Evolutionary conservation across 495 filamentous ascomycete species (phyloP).

Genomic region (Xylaria acuta): DNA sequence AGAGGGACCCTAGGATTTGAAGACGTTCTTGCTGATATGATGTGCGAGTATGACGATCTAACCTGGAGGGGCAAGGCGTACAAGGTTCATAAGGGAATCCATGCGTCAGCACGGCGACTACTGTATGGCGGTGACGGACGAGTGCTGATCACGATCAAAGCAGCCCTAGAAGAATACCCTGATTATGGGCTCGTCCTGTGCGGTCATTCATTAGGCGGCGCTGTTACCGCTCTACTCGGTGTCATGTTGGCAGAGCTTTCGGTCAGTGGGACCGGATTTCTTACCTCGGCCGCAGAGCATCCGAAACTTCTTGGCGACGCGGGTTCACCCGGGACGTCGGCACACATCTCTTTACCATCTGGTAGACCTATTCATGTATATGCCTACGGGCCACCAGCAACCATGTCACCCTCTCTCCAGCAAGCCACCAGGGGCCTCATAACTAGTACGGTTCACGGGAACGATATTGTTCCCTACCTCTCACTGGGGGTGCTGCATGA

Average conservation of each 20-base stretch:
- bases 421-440: constrained; percentile 76
- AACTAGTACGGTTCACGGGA: constrained; percentile 74
- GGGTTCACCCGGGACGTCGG: constrained; percentile 26
- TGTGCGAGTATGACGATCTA: constrained; percentile 80
- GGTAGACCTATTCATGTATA: constrained; percentile 78
- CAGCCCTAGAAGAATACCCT: constrained; percentile 72
- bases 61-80: constrained; percentile 69
- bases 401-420: constrained; percentile 74
- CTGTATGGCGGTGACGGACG: constrained; percentile 68
- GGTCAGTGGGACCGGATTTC: constrained; percentile 49
- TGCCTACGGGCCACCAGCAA: constrained; percentile 77
- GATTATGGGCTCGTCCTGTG: constrained; percentile 79
- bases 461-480: constrained; percentile 75
- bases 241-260: constrained; percentile 73
- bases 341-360: constrained; percentile 61
- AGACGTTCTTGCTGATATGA: constrained; percentile 81
- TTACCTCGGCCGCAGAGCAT: constrained; percentile 54
- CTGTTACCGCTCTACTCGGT: constrained; percentile 74
- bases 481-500: constrained; percentile 79
- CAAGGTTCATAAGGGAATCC: constrained; percentile 84
- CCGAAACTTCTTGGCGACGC: constrained; percentile 49
- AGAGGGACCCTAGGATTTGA: constrained; percentile 81
- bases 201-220: constrained; percentile 79
- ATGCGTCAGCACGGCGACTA: constrained; percentile 74
- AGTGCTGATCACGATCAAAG: constrained; percentile 70